phyloP scores from a whole-genome alignment of 1,284 basidiomycete genomes.

The Apiotrichum akiyoshidainum region DNA sequence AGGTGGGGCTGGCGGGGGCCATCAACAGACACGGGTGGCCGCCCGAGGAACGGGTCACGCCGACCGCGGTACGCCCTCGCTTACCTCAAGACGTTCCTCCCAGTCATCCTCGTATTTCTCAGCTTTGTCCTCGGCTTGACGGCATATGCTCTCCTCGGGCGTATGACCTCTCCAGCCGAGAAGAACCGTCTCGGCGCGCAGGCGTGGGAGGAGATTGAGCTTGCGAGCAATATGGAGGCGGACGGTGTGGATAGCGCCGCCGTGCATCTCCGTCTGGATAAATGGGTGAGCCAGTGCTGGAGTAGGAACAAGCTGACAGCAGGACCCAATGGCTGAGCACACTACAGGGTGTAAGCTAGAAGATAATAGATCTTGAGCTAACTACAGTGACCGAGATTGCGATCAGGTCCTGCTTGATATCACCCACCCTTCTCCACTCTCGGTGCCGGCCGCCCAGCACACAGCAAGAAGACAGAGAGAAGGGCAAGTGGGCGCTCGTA shows the following conservation, averaged over 20 bases:
- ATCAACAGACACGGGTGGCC: no score
- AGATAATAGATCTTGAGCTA: slow-evolving; percentile 1
- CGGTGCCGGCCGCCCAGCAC: slow-evolving; percentile 69
- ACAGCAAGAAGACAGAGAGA: slow-evolving; percentile 67
- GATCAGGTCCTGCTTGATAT: slow-evolving; percentile 66
- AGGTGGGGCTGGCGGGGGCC: no score
- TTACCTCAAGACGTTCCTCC: no score
- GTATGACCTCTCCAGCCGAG: no score
- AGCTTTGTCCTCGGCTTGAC: no score
- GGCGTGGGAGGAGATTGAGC: slow-evolving; percentile 69
- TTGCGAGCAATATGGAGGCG: slow-evolving; percentile 15
- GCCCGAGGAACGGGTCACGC: no score
- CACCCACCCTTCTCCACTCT: slow-evolving; percentile 57
- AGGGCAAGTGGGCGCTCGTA: slow-evolving; percentile 84
- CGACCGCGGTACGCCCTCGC: no score
- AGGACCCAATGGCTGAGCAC: slow-evolving; percentile 68
- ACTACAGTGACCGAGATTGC: slow-evolving; percentile 67
- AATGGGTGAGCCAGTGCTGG: slow-evolving; percentile 58
- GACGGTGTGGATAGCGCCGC: slow-evolving; percentile 29
- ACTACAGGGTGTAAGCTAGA: slow-evolving; percentile 64
- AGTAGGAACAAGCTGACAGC: slow-evolving; percentile 1
- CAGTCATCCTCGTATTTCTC: no score
- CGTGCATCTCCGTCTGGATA: slow-evolving; percentile 63
- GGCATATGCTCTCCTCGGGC: slow-evolving; percentile 62
- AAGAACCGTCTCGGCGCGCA: slow-evolving; percentile 58